A percentile compares a stretch with the other conserved stretches of the same genome.
These are phyloP conservation scores for Exophiala alcalophila DNA, from an alignment of 2,329 filamentous ascomycete genomes.

Conservation along the genomic window DNA sequence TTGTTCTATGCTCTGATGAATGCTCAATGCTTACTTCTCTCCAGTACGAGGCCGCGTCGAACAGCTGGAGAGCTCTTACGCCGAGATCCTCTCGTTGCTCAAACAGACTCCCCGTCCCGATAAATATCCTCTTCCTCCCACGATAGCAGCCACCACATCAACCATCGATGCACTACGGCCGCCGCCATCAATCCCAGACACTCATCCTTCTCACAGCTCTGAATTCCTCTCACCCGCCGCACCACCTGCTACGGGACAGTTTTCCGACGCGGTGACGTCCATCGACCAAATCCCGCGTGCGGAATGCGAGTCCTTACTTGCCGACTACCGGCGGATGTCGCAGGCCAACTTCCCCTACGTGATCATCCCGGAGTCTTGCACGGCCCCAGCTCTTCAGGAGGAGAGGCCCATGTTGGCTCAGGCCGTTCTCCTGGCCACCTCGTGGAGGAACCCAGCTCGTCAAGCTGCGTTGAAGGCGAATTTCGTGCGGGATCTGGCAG, in stretches of 20 bases:
- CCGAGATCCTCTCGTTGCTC: slow-evolving; percentile 18
- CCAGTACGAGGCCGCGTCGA: slow-evolving; percentile 20
- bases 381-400: slow-evolving; percentile 8
- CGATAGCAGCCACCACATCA: neutral
- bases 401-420: slow-evolving; percentile 19
- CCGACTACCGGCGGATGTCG: slow-evolving; percentile 19
- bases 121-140: neutral
- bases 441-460: slow-evolving; percentile 13
- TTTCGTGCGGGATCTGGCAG: slow-evolving; percentile 12
- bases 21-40: too few species aligned
- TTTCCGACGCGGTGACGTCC: too few species aligned
- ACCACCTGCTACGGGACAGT: too few species aligned
- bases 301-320: slow-evolving; percentile 18
- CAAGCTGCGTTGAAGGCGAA: slow-evolving; percentile 9
- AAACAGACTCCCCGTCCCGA: slow-evolving; percentile 4
- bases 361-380: slow-evolving; percentile 14
- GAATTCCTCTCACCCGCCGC: too few species aligned
- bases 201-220: neutral
- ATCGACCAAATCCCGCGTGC: slow-evolving; percentile 9
- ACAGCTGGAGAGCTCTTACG: slow-evolving; percentile 20
- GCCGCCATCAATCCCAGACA: slow-evolving; percentile 2
- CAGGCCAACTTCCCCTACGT: slow-evolving; percentile 11
- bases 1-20: too few species aligned
- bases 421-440: slow-evolving; percentile 14
- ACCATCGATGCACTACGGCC: neutral